Evolutionary conservation across 495 filamentous ascomycete genomes (phyloP).

Genomic region (Letharia lupina): DNA sequence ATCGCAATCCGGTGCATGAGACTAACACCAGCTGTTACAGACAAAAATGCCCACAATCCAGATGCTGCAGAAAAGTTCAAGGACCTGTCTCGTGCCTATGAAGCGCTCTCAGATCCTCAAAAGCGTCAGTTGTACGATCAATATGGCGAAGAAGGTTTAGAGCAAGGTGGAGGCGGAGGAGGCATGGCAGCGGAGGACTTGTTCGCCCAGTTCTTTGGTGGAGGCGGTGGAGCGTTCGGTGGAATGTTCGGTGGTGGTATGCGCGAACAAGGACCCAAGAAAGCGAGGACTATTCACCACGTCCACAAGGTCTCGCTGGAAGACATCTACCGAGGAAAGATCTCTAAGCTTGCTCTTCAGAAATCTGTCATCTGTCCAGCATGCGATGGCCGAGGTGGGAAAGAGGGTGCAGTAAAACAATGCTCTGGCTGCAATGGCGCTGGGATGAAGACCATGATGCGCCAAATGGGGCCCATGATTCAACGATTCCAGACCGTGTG

Average conservation of each 20-base stretch:
- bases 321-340: slow-evolving; percentile 96
- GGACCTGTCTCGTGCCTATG: slow-evolving; percentile 90
- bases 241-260: slow-evolving; percentile 81
- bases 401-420: slow-evolving; percentile 90
- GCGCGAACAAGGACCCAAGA: slow-evolving; percentile 77
- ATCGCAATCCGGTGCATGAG: background rate
- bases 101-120: slow-evolving; percentile 82
- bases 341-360: slow-evolving; percentile 93
- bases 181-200: slow-evolving; percentile 97
- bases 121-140: slow-evolving; percentile 92
- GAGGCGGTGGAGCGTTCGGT: slow-evolving; percentile 69
- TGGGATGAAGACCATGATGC: slow-evolving; percentile 99
- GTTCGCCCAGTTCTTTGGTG: slow-evolving; percentile 97
- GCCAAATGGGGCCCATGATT: slow-evolving; percentile 99
- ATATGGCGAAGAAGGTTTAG: slow-evolving; percentile 92
- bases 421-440: slow-evolving; percentile 84
- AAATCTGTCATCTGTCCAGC: slow-evolving; percentile 94
- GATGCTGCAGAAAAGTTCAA: slow-evolving; percentile 97
- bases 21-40: slow-evolving; percentile 36
- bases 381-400: slow-evolving; percentile 93
- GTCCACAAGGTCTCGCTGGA: slow-evolving; percentile 96
- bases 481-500: slow-evolving; percentile 99
- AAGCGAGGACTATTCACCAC: slow-evolving; percentile 93
- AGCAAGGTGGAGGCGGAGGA: slow-evolving; percentile 69
- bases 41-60: slow-evolving; percentile 93